Percentiles rank a stretch among this genome's conserved stretches.
phyloP scores from a whole-genome alignment of 2,329 filamentous ascomycete species.

The Dryadomyces quercus-mongolicae region DNA sequence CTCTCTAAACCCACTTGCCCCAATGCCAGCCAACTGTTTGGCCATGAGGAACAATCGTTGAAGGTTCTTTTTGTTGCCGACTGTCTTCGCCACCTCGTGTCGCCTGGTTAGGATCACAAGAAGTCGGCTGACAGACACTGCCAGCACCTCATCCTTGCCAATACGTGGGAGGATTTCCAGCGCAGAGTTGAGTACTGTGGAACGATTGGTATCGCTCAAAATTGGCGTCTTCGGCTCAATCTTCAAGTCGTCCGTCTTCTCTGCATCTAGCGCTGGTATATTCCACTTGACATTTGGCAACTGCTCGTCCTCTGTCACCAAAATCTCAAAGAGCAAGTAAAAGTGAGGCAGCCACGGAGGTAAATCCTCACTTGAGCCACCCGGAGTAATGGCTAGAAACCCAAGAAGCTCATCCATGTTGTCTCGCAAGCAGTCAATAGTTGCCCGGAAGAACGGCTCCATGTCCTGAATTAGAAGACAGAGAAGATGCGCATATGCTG shows the following conservation, averaged over 20 bases:
- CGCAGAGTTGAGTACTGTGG: constrained; percentile 62
- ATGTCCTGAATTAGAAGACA: constrained; percentile 78
- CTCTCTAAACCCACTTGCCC: constrained; percentile 58
- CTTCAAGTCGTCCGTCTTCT: constrained; percentile 39
- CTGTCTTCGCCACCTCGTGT: constrained; percentile 57
- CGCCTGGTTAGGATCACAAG: constrained; percentile 79
- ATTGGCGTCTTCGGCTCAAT: constrained; percentile 49
- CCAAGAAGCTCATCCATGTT: constrained; percentile 64
- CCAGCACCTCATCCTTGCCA: constrained; percentile 75
- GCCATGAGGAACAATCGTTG: constrained; percentile 90
- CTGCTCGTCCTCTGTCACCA: constrained; percentile 81
- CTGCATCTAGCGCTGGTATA: constrained; percentile 35
- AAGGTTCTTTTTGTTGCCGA: constrained; percentile 82
- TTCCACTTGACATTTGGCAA: constrained; percentile 65
- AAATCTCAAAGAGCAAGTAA: constrained; percentile 76
- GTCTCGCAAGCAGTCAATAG: constrained; percentile 61
- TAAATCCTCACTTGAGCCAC: constrained; percentile 61
- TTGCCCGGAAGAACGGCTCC: constrained; percentile 62
- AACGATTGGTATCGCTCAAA: constrained; percentile 53
- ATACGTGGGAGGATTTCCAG: constrained; percentile 75
- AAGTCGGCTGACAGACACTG: constrained; percentile 70
- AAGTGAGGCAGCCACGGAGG: constrained; percentile 89
- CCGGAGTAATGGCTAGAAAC: constrained; percentile 62
- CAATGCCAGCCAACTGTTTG: constrained; percentile 74
- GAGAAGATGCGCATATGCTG: constrained; percentile 83